Percentiles rank a stretch among this genome's conserved stretches.
Evolutionary conservation across 2,329 filamentous ascomycete species (phyloP).

Genomic region (Volutella citrinella): DNA sequence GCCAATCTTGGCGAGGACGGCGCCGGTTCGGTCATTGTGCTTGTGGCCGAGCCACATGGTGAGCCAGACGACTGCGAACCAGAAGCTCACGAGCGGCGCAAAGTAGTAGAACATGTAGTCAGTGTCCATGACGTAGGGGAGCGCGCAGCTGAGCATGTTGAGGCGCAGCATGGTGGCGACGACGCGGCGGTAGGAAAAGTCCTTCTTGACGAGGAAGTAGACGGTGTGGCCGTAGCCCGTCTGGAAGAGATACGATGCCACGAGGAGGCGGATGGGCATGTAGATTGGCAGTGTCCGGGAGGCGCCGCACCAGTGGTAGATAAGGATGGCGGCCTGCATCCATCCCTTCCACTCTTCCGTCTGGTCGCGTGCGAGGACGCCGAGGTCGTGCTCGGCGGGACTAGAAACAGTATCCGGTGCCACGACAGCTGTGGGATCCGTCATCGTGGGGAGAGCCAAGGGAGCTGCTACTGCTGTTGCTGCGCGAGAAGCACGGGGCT

Average conservation of each 20-base stretch:
- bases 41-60: conserved; percentile 43
- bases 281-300: conserved; percentile 47
- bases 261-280: conserved; percentile 50
- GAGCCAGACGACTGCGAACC: conserved; percentile 56
- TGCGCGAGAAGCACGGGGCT: too few species aligned
- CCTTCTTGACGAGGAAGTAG: conserved; percentile 53
- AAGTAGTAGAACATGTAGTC: conserved; percentile 55
- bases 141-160: conserved; percentile 51
- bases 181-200: conserved; percentile 55
- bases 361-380: conserved; percentile 44
- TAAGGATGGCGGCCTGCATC: conserved; percentile 53
- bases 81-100: conserved; percentile 57
- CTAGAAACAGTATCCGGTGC: background rate
- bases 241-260: conserved; percentile 60
- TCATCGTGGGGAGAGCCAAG: background rate
- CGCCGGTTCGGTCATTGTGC: conserved; percentile 40
- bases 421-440: background rate
- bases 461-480: background rate
- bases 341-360: conserved; percentile 66
- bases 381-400: conserved; percentile 13
- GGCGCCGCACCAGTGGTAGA: conserved; percentile 58
- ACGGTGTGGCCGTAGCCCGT: conserved; percentile 60
- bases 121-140: conserved; percentile 56
- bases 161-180: conserved; percentile 51
- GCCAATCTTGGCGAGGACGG: conserved; percentile 46